phyloP scores from a whole-genome alignment of 768 basidiomycete species.

The Rhizopogon salebrosus region DNA sequence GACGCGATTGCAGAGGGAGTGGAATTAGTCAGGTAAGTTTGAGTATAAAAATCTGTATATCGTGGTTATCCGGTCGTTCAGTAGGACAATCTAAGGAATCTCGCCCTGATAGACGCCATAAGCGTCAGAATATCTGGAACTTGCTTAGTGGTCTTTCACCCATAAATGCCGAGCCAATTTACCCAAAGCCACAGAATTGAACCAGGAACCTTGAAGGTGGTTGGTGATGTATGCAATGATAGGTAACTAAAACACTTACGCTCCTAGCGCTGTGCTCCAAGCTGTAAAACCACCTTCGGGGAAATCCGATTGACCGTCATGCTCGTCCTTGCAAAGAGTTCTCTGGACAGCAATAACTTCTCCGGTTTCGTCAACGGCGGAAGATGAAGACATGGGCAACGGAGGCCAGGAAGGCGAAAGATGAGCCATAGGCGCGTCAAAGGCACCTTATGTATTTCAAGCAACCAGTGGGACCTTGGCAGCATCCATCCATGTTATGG shows the following conservation, averaged over 20 bases:
- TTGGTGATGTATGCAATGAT: background rate
- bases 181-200: slow-evolving; percentile 34
- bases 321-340: no score
- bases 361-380: background rate
- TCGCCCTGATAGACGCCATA: slow-evolving; percentile 39
- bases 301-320: background rate
- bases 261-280: slow-evolving; percentile 20
- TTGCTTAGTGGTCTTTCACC: background rate
- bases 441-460: background rate
- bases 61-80: background rate
- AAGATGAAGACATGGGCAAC: background rate
- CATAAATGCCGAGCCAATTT: background rate
- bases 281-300: slow-evolving; percentile 22
- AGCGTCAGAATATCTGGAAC: slow-evolving; percentile 27
- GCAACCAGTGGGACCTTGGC: no score
- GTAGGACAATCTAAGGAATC: background rate
- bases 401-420: background rate
- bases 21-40: slow-evolving; percentile 28
- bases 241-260: slow-evolving; percentile 9
- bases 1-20: slow-evolving; percentile 34
- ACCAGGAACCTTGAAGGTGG: slow-evolving; percentile 24
- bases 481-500: no score
- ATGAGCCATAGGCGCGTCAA: background rate
- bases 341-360: background rate
- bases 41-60: slow-evolving; percentile 33